phyloP scores from a whole-genome alignment of 139 green algal genomes.

The Chloropicon primus region DNA sequence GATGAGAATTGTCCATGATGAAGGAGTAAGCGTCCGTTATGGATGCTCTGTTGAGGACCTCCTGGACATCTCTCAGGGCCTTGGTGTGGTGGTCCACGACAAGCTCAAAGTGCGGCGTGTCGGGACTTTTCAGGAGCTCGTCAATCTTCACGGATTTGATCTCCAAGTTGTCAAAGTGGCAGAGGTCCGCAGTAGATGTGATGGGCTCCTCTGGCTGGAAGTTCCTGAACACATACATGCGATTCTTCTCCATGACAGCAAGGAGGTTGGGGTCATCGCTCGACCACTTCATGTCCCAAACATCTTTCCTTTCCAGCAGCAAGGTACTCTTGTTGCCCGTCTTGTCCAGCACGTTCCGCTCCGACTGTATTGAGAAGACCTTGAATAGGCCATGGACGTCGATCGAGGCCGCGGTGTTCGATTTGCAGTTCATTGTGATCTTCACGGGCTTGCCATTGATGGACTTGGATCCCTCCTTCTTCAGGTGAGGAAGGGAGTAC shows the following conservation, averaged over 20 bases:
- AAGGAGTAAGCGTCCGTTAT: conserved; percentile 45
- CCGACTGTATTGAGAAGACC: conserved; percentile 36
- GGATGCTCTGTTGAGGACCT: conserved; percentile 38
- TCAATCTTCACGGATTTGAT: conserved; percentile 40
- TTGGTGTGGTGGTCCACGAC: conserved; percentile 50
- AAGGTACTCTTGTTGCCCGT: not conserved
- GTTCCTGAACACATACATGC: conserved; percentile 61
- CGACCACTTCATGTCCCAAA: conserved; percentile 62
- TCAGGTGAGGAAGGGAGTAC: conserved; percentile 32
- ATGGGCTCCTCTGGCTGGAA: conserved; percentile 65
- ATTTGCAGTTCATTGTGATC: conserved; percentile 58
- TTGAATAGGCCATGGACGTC: conserved; percentile 61
- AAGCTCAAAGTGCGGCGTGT: conserved; percentile 39
- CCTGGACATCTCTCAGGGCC: conserved; percentile 38
- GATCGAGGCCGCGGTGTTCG: conserved; percentile 44
- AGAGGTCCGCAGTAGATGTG: conserved; percentile 39
- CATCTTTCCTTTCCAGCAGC: conserved; percentile 28
- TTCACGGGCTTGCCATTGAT: conserved; percentile 32
- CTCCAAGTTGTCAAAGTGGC: conserved; percentile 53
- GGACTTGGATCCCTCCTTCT: conserved; percentile 10
- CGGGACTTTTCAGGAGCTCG: conserved; percentile 49
- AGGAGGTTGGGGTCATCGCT: conserved; percentile 60
- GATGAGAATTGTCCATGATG: conserved; percentile 46
- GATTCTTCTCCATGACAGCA: conserved; percentile 70
- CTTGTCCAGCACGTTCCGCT: conserved; percentile 19